phyloP scores from a whole-genome alignment of 2,329 filamentous ascomycete genomes.

The Aspergillaceae sp. region DNA sequence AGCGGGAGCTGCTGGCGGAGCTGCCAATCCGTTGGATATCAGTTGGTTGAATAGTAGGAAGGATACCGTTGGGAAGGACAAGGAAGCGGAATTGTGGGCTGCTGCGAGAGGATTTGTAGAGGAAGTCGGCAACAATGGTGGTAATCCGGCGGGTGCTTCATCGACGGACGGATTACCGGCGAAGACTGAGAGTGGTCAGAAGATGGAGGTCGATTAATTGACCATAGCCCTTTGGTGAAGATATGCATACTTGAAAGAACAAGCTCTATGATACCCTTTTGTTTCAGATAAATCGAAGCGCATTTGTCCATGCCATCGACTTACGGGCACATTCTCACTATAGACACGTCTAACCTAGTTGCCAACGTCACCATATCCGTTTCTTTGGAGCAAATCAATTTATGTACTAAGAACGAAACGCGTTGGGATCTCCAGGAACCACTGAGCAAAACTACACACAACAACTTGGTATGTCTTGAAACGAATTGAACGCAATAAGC shows the following conservation, averaged over 20 bases:
- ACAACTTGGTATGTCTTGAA: neutral
- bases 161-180: neutral
- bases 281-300: neutral
- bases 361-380: too few relatives aligned
- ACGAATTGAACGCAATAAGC: neutral
- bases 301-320: neutral
- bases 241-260: neutral
- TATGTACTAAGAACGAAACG: constrained; percentile 2
- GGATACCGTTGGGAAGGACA: constrained; percentile 70
- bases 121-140: constrained; percentile 15
- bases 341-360: too few relatives aligned
- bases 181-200: constrained; percentile 16
- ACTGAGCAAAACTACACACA: neutral
- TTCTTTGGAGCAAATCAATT: neutral
- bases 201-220: constrained; percentile 34
- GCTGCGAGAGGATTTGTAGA: constrained; percentile 51
- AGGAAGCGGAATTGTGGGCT: constrained; percentile 72
- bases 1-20: constrained; percentile 20
- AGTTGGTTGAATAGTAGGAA: constrained; percentile 84
- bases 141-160: constrained; percentile 3
- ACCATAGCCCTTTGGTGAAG: too few relatives aligned
- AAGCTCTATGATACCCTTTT: neutral
- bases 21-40: constrained; percentile 62
- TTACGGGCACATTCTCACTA: neutral
- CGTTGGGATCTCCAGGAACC: neutral